phyloP scores from a whole-genome alignment of 2,329 filamentous ascomycete genomes.

The Nemania sp. region DNA sequence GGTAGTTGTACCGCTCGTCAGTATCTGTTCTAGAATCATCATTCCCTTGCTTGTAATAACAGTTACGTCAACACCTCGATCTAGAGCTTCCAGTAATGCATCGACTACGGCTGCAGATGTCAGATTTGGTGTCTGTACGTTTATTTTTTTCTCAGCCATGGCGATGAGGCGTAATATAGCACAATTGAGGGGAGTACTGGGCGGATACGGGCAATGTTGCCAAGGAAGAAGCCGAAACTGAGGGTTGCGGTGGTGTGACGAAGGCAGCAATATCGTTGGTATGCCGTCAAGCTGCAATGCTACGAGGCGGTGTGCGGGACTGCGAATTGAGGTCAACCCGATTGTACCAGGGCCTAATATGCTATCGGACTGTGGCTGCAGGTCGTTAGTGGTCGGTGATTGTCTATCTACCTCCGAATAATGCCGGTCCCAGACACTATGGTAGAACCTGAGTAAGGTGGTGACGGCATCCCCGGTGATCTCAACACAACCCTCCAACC shows the following conservation, averaged over 20 bases:
- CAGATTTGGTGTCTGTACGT: slow-evolving; percentile 82
- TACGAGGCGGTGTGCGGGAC: slow-evolving; percentile 40
- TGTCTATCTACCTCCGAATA: slow-evolving; percentile 34
- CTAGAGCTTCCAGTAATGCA: slow-evolving; percentile 70
- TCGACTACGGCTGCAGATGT: slow-evolving; percentile 74
- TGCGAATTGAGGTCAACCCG: slow-evolving; percentile 41
- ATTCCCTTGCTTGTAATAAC: slow-evolving; percentile 76
- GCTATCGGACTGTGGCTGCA: slow-evolving; percentile 3
- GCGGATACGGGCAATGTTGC: slow-evolving; percentile 61
- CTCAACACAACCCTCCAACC: slow-evolving; percentile 83
- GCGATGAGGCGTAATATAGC: slow-evolving; percentile 72
- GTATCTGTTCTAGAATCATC: slow-evolving; percentile 84
- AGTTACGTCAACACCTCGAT: slow-evolving; percentile 74
- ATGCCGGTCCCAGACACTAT: slow-evolving; percentile 71
- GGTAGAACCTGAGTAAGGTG: slow-evolving; percentile 75
- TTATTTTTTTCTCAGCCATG: slow-evolving; percentile 69
- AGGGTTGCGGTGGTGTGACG: slow-evolving; percentile 77
- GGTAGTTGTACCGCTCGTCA: slow-evolving; percentile 82
- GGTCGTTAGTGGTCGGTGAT: neutral
- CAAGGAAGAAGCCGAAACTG: slow-evolving; percentile 71
- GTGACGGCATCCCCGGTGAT: slow-evolving; percentile 71
- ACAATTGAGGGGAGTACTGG: slow-evolving; percentile 75
- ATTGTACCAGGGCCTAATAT: slow-evolving; percentile 25
- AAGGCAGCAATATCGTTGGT: slow-evolving; percentile 76
- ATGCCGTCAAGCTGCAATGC: slow-evolving; percentile 46